These are phyloP conservation scores for Agaricus sinodeliciosus DNA, from an alignment of 768 basidiomycete species.

Conservation along the genomic window DNA sequence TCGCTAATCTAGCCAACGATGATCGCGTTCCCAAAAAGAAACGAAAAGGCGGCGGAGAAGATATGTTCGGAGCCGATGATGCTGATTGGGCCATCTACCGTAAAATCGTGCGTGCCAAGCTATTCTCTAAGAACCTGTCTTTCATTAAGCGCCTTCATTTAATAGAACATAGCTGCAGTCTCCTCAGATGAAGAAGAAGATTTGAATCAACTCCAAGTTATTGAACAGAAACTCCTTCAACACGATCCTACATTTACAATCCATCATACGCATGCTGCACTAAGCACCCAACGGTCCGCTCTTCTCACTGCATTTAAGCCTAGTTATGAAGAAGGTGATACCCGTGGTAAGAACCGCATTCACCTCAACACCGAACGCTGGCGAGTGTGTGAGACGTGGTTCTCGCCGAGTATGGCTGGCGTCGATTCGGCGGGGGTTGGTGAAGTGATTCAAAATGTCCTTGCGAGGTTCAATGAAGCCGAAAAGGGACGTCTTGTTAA, in stretches of 20 bases:
- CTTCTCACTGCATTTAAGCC: constrained; percentile 84
- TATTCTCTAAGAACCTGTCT: background rate
- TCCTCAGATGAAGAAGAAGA: constrained; percentile 94
- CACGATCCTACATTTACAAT: constrained; percentile 81
- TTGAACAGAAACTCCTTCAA: constrained; percentile 78
- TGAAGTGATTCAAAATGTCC: constrained; percentile 84
- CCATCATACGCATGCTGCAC: constrained; percentile 76
- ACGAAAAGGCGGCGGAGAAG: constrained; percentile 80
- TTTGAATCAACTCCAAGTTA: constrained; percentile 53
- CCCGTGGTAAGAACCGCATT: constrained; percentile 60
- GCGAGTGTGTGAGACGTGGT: constrained; percentile 88
- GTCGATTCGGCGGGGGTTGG: constrained; percentile 90
- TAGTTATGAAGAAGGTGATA: constrained; percentile 66
- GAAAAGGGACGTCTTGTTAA: constrained; percentile 72
- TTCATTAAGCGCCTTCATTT: background rate
- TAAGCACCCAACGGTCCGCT: constrained; percentile 72
- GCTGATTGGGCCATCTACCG: constrained; percentile 98
- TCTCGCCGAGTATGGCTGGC: constrained; percentile 91
- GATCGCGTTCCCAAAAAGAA: constrained; percentile 79
- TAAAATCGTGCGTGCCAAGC: constrained; percentile 63
- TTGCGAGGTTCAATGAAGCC: constrained; percentile 59
- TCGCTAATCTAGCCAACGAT: constrained; percentile 87
- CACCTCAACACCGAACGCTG: constrained; percentile 89
- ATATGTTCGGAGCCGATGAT: constrained; percentile 90
- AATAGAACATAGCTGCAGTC: constrained; percentile 58